These are phyloP conservation scores for Takashimella koratensis DNA, from an alignment of 1,284 basidiomycete genomes.

Conservation along the genomic window DNA sequence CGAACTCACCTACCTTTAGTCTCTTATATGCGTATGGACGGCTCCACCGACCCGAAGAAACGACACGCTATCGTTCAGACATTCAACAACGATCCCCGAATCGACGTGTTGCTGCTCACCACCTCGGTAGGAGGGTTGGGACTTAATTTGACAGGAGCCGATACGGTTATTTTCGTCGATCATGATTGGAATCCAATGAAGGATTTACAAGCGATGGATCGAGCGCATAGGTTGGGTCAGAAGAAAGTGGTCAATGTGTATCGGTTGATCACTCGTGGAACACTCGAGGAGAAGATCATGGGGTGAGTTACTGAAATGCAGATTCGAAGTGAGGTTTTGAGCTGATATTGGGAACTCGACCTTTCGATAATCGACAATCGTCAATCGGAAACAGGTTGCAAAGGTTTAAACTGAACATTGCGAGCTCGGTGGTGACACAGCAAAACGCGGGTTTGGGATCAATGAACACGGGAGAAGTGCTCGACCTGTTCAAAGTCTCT, in stretches of 20 bases:
- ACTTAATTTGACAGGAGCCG: conserved; percentile 93
- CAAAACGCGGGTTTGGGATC: conserved; percentile 89
- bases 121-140: conserved; percentile 97
- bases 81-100: conserved; percentile 96
- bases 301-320: conserved; percentile 63
- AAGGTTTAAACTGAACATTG: conserved; percentile 98
- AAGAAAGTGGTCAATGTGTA: conserved; percentile 99
- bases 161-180: conserved; percentile 99
- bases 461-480: conserved; percentile 96
- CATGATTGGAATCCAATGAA: conserved; percentile 99
- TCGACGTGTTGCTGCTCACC: conserved; percentile 92
- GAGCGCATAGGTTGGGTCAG: conserved; percentile 96
- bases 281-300: conserved; percentile 99
- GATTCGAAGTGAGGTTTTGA: conserved; percentile 8
- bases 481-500: conserved; percentile 87
- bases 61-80: conserved; percentile 95
- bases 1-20: conserved; percentile 87
- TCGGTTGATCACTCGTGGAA: conserved; percentile 92
- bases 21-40: conserved; percentile 97
- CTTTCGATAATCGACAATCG: too few relatives aligned
- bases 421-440: conserved; percentile 93
- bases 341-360: conserved; percentile 1
- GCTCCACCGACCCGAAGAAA: conserved; percentile 79
- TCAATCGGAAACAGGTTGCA: conserved; percentile 80
- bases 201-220: conserved; percentile 98